Percentiles rank a stretch among this genome's conserved stretches.
These are phyloP conservation scores for Purpureocillium takamizusanense DNA, from an alignment of 2,329 filamentous ascomycete species.

Conservation along the genomic window DNA sequence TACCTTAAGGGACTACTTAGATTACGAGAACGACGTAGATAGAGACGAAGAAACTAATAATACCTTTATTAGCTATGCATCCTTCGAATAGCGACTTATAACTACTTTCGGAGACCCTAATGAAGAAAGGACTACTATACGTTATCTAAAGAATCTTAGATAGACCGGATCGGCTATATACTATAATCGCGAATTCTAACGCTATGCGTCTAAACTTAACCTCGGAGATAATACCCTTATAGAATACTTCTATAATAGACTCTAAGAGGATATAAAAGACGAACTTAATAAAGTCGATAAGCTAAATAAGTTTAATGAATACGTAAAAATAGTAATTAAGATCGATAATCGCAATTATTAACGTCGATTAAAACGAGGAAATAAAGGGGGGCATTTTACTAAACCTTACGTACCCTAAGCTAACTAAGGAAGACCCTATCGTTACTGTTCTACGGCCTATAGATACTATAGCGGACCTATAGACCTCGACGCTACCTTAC, in stretches of 20 bases:
- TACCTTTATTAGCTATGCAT: too few species aligned
- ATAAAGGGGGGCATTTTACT: background rate
- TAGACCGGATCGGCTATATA: background rate
- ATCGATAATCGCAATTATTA: background rate
- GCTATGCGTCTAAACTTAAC: background rate
- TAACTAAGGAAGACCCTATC: background rate
- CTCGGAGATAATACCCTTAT: background rate
- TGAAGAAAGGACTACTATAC: background rate
- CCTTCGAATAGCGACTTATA: background rate
- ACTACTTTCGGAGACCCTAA: background rate
- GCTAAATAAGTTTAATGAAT: background rate
- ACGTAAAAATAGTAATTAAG: background rate
- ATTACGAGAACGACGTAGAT: too few species aligned
- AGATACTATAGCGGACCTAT: background rate
- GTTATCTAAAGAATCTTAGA: background rate
- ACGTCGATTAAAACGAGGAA: background rate
- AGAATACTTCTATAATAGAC: background rate
- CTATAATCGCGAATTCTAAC: background rate
- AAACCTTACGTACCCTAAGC: background rate
- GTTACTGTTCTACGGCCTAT: background rate
- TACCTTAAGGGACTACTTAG: too few species aligned
- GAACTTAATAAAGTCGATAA: background rate
- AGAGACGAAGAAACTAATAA: too few species aligned
- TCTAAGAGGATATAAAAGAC: background rate
- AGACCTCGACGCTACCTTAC: background rate